Evolutionary conservation across 2,329 filamentous ascomycete genomes (phyloP).

Genomic region (Talaromyces albobiverticillius): DNA sequence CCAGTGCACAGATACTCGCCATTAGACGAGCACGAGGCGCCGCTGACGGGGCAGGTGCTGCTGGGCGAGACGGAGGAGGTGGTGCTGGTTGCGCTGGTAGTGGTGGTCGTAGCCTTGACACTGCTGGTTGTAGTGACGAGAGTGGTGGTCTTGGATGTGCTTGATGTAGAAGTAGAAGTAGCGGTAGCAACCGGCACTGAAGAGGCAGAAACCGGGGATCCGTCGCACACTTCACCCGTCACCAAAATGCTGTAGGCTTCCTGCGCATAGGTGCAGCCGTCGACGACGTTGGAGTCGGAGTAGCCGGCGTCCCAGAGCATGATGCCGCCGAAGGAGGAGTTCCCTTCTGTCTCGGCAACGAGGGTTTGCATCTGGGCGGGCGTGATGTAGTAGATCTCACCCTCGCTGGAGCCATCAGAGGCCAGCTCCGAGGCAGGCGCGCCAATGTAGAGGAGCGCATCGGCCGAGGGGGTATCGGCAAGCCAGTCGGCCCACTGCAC

Average conservation of each 20-base stretch:
- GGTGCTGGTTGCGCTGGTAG: neutral
- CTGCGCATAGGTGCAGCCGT: conserved; percentile 43
- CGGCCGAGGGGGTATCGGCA: conserved; percentile 33
- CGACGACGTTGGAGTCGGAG: conserved; percentile 44
- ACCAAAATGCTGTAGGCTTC: conserved; percentile 48
- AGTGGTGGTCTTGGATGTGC: neutral
- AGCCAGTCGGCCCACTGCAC: conserved; percentile 44
- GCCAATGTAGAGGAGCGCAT: conserved; percentile 55
- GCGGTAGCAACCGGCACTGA: neutral
- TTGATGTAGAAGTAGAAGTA: neutral
- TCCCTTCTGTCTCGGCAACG: conserved; percentile 41
- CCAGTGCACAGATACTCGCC: conserved; percentile 4
- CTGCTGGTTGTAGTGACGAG: too few species aligned
- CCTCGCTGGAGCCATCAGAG: conserved; percentile 19
- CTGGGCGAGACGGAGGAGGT: conserved; percentile 3
- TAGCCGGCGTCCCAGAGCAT: conserved; percentile 59
- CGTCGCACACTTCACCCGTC: conserved; percentile 6
- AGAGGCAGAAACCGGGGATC: neutral
- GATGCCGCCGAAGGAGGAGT: conserved; percentile 53
- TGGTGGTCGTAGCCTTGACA: neutral
- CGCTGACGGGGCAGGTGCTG: neutral
- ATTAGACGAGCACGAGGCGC: neutral
- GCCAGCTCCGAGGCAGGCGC: conserved; percentile 39
- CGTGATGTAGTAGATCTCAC: conserved; percentile 43
- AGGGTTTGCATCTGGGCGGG: conserved; percentile 46